Conservation (phyloP, 2,329 filamentous ascomycete species). For the Neobulgaria alba region DNA sequence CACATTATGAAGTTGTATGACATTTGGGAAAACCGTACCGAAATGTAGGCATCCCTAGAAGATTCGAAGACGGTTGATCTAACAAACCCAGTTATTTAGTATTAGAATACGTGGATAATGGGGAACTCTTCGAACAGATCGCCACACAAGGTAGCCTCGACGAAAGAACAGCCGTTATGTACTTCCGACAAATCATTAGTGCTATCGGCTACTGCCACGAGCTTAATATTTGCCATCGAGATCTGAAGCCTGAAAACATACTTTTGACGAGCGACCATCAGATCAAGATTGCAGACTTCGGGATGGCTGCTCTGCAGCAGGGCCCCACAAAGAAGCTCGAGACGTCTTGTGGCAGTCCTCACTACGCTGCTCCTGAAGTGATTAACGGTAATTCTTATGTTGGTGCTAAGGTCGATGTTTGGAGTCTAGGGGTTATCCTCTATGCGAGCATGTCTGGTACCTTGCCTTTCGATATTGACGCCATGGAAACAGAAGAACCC, state of each 20-base stretch:
- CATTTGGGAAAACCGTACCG: constrained; percentile 93
- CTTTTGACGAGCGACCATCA: constrained; percentile 66
- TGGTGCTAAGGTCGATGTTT: constrained; percentile 82
- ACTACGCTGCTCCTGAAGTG: constrained; percentile 92
- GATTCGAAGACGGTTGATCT: constrained; percentile 53
- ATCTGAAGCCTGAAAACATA: constrained; percentile 96
- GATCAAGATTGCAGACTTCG: constrained; percentile 94
- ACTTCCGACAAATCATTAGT: constrained; percentile 90
- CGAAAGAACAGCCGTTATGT: constrained; percentile 72
- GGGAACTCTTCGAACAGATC: constrained; percentile 70
- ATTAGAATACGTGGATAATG: constrained; percentile 80
- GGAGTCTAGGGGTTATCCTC: constrained; percentile 86
- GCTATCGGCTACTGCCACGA: constrained; percentile 88
- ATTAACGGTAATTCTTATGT: constrained; percentile 70
- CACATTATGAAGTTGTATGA: constrained; percentile 93
- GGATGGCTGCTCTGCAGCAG: constrained; percentile 89
- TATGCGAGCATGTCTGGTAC: constrained; percentile 79
- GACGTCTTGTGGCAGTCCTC: constrained; percentile 91
- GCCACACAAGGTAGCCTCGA: constrained; percentile 61
- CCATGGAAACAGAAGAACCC: constrained; percentile 25
- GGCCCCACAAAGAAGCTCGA: constrained; percentile 68
- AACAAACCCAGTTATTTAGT: constrained; percentile 66
- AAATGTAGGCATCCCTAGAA: constrained; percentile 70
- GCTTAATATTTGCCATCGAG: constrained; percentile 91
- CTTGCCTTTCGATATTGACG: constrained; percentile 65